Base-by-base conservation (phyloP, 139 green algal species). In the Yamagishiella unicocca region DNA sequence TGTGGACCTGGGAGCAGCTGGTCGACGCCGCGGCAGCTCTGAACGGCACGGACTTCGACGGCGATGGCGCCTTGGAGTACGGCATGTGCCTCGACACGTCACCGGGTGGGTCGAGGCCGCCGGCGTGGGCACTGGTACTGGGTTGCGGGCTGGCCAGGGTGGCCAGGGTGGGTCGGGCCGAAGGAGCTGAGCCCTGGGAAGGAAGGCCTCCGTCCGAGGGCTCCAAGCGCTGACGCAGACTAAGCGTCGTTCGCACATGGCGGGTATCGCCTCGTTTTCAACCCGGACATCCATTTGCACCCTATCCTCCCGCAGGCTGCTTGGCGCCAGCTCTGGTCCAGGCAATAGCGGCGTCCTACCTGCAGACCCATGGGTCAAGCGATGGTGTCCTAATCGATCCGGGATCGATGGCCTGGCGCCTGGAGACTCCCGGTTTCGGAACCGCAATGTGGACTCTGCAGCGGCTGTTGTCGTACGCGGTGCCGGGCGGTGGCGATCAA, bases 1-100 rank as follows among this genome's bases (percentile, higher is more conserved):
- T 55, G 0, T 85, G 79, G 79, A 85, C 14, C 42, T 85, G 79
- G 79, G 79, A 85, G 38, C 79, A 85, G 62, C 40, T 85, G 40
- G 62, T 85, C 7, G 79, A 85, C 55, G 79, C 79, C 7, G 79
- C 40, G 29, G 79, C 79, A n/a, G 79, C 79, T 17, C 14, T 85
- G n/a, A 75, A 85, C 79, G 79, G 79, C 22, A 85, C 79, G 31
- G 79, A 85, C 62, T 72, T 85, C 3, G 43, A 85, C 43, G 79
- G 79, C 14, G 79, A 85, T 67, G 79, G 79, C 17, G 42, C 29
- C 1, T 29, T 17, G 10, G 79, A 85, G 61, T 85, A 76, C 61
- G 79, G 79, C 79, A 46, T 76, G 4, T 85, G 79, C 61, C 61
- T 85, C n/a, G 79, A 58, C 27, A 43, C 29, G 25, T 37, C 55